Conservation (phyloP, 257 asterid genomes). For the Solanum ossicruentum region DNA sequence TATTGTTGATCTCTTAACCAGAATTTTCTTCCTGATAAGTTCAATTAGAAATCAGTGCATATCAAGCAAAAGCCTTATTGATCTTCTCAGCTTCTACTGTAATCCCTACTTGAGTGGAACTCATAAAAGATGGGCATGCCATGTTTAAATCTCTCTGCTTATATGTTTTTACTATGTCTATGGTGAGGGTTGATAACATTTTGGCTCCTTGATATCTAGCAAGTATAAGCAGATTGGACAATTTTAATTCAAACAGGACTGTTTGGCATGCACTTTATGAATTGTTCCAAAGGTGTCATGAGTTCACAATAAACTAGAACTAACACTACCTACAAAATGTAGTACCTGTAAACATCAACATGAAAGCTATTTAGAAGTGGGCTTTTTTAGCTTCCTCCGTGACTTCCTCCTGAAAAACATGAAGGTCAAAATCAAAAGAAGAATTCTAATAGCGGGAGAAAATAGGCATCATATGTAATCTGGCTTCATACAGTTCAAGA, state of each 20-base stretch:
- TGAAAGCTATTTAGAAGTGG: slow-evolving; percentile 1
- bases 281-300: not conserved
- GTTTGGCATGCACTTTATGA: not conserved
- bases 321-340: not conserved
- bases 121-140: not conserved
- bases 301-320: not conserved
- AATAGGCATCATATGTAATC: not conserved
- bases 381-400: slow-evolving; percentile 32
- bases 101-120: not conserved
- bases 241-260: not conserved
- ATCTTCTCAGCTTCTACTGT: not conserved
- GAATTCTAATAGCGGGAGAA: not conserved
- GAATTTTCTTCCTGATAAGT: not conserved
- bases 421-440: not conserved
- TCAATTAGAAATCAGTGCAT: not conserved
- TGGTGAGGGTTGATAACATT: not conserved
- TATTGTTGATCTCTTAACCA: not conserved
- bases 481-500: not conserved
- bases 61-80: not conserved
- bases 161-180: not conserved
- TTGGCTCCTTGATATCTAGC: not conserved
- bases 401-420: slow-evolving; percentile 37
- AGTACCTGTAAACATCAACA: not conserved
- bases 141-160: not conserved
- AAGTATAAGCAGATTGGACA: not conserved